Base-by-base conservation (phyloP, 768 basidiomycete genomes). In the Termitomyces bulborhizus region DNA sequence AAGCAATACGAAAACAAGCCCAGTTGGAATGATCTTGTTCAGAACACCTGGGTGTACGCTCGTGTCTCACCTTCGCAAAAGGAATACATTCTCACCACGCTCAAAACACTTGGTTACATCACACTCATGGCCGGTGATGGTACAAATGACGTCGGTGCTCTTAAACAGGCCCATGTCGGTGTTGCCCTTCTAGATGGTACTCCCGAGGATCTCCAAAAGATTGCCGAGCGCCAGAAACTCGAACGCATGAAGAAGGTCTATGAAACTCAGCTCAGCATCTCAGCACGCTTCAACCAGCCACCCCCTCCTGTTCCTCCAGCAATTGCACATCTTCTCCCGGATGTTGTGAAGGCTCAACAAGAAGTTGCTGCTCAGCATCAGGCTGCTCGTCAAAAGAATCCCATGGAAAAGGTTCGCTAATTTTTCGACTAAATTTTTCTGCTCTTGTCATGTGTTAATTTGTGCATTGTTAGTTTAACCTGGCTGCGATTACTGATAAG, bases 51-150 rank as follows among this genome's bases (percentile, higher is more conserved):
- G 93, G 96, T 99, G 48, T 99, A 99, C 62, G 97, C 97, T 26
- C 93, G 96, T 32, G 96, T 98, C 15, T 96, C 96, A 11, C 97
- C 97, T 2, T 72, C 82, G 0, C 97, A 98, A 68, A 99, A 99
- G 73, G 97, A 99, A 69, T 82, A 82, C 69, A 98, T 99, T 71
- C 80, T 99, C 46, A 92, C 93, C 0, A 88, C 88, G 6, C 76
- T 98, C 51, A 94, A 94, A 68, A 77, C 78, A 2, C 83, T 97
- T 26, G 96, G 96, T 24, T 99, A 93, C 67, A 80, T 79, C 15
- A 99, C 97, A 0, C 79, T 99, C 50, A 98, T 98, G 97, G 97
- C 95, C 5, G 97, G 97, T 50, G 97, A 99, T 66, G 97, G 97
- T 31, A 99, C 97, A 4, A 98, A 99, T 66, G 97, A 98, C 59